Evolutionary conservation across 2,329 filamentous ascomycete species (phyloP).

Genomic region (Aspergillus sergii): DNA sequence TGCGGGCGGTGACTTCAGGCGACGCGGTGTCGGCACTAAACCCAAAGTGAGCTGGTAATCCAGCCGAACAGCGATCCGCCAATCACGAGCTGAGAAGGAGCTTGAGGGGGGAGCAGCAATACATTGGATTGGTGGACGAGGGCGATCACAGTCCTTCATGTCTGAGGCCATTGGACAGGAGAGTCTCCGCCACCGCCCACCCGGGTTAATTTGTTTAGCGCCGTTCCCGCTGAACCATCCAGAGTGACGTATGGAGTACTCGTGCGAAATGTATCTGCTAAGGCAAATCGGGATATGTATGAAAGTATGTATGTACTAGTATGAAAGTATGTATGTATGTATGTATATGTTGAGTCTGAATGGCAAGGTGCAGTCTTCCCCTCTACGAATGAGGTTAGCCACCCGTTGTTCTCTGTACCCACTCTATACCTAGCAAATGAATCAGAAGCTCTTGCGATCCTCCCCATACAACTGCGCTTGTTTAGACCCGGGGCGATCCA

Average conservation of each 20-base stretch:
- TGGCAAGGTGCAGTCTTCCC: background rate
- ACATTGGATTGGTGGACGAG: conserved; percentile 20
- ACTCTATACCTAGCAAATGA: background rate
- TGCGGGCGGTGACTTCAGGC: conserved; percentile 5
- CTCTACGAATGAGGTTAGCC: background rate
- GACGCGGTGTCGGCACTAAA: conserved; percentile 15
- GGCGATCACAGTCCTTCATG: conserved; percentile 9
- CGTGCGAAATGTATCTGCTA: background rate
- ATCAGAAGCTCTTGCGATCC: background rate
- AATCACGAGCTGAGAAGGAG: conserved; percentile 7
- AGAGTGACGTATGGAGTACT: conserved; percentile 2
- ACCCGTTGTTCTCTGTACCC: background rate
- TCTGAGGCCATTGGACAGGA: conserved; percentile 24
- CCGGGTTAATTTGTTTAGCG: conserved; percentile 15
- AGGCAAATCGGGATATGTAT: background rate
- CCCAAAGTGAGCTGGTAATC: conserved; percentile 18
- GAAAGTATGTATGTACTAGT: background rate
- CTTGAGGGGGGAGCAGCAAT: conserved; percentile 7
- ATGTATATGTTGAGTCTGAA: background rate
- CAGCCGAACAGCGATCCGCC: conserved; percentile 7
- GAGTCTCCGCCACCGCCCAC: conserved; percentile 17
- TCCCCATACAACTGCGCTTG: background rate
- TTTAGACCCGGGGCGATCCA: conserved; percentile 9
- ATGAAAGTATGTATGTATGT: background rate
- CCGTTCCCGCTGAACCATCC: conserved; percentile 16